These are phyloP conservation scores for Phytophthora pini DNA, from an alignment of 352 stramenopile species.

Conservation along the genomic window DNA sequence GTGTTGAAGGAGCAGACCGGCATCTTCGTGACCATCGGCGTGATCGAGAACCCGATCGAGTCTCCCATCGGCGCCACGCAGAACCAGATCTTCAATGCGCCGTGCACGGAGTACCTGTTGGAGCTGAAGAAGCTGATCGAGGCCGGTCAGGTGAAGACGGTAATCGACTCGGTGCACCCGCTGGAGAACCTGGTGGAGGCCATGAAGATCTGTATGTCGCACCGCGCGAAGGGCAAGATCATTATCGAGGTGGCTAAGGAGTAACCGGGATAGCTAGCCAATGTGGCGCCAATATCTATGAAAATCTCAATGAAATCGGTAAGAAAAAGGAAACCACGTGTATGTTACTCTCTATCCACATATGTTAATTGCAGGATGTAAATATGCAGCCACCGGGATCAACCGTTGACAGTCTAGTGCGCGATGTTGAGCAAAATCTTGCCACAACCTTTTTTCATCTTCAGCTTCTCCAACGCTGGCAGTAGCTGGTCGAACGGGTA, in stretches of 20 bases:
- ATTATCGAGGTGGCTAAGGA: slow-evolving; percentile 56
- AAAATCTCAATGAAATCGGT: too few species aligned
- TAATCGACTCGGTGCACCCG: slow-evolving; percentile 55
- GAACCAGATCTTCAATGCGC: slow-evolving; percentile 19
- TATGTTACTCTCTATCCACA: too few species aligned
- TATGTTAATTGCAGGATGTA: background rate
- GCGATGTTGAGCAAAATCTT: slow-evolving; percentile 59
- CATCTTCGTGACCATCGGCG: slow-evolving; percentile 46
- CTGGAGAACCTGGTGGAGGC: slow-evolving; percentile 61
- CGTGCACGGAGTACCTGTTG: slow-evolving; percentile 25
- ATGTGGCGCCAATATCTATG: too few species aligned
- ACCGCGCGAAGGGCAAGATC: slow-evolving; percentile 70
- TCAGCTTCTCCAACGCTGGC: slow-evolving; percentile 49
- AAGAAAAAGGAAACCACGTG: too few species aligned
- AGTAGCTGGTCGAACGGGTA: slow-evolving; percentile 50
- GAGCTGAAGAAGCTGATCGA: slow-evolving; percentile 48
- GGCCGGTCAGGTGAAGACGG: slow-evolving; percentile 40
- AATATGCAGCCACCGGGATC: background rate
- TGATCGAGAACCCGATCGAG: slow-evolving; percentile 52
- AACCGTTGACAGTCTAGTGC: slow-evolving; percentile 2
- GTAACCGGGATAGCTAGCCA: slow-evolving; percentile 4
- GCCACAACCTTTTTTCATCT: slow-evolving; percentile 46
- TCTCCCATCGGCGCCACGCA: slow-evolving; percentile 58
- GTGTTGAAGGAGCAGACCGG: slow-evolving; percentile 43
- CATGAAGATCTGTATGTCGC: slow-evolving; percentile 57